Percentiles rank a stretch among this genome's conserved stretches.
Conservation (phyloP, 2,329 filamentous ascomycete genomes). For the Ophiostoma piceae region DNA sequence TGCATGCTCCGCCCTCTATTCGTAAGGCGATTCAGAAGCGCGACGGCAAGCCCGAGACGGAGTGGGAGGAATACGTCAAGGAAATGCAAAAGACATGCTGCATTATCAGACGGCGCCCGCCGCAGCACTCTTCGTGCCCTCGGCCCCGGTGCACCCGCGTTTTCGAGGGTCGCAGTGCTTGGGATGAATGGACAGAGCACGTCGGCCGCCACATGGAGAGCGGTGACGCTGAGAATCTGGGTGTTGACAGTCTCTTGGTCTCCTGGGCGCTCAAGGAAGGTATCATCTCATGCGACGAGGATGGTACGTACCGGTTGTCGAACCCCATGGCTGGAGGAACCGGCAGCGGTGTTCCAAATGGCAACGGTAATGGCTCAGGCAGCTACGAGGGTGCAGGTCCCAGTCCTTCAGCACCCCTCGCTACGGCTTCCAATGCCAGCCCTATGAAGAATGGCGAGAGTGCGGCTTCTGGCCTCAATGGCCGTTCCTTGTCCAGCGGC, state of each 20-base stretch:
- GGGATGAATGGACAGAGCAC: conserved; percentile 91
- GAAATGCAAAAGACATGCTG: conserved; percentile 71
- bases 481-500: not conserved
- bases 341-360: conserved; percentile 20
- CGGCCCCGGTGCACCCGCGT: conserved; percentile 63
- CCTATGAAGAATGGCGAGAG: not conserved
- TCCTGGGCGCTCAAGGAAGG: conserved; percentile 59
- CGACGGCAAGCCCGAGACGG: conserved; percentile 54
- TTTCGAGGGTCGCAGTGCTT: conserved; percentile 68
- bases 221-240: conserved; percentile 53
- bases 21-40: conserved; percentile 53
- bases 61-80: conserved; percentile 62
- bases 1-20: conserved; percentile 73
- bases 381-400: not conserved
- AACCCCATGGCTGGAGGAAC: conserved; percentile 23
- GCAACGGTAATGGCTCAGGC: not conserved
- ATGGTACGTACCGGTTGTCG: conserved; percentile 54
- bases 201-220: conserved; percentile 85
- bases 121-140: conserved; percentile 65
- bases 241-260: conserved; percentile 53
- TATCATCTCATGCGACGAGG: conserved; percentile 55
- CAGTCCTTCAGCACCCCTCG: not conserved
- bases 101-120: conserved; percentile 61
- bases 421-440: not conserved
- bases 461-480: not conserved